These are phyloP conservation scores for Entomortierella beljakovae DNA, from an alignment of 192 early-diverging fungal species.

Conservation along the genomic window DNA sequence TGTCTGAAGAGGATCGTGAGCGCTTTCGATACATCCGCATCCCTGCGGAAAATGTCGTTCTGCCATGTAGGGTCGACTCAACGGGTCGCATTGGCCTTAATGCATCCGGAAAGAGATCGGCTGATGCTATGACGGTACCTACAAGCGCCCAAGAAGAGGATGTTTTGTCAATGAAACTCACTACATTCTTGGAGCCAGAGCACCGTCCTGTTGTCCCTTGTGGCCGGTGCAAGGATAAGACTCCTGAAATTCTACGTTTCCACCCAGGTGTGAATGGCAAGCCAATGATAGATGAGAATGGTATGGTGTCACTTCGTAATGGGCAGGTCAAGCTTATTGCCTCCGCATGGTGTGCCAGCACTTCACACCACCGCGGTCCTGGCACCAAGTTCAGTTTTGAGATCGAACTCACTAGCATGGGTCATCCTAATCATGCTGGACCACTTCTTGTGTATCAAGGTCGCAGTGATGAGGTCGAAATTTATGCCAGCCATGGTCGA, in stretches of 20 bases:
- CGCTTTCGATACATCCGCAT: slow-evolving; percentile 47
- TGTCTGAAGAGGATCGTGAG: slow-evolving; percentile 35
- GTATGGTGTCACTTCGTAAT: slow-evolving; percentile 48
- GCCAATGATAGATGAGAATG: slow-evolving; percentile 55
- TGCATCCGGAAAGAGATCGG: slow-evolving; percentile 40
- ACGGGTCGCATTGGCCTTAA: slow-evolving; percentile 32
- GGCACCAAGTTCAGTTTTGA: slow-evolving; percentile 55
- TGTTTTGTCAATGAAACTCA: slow-evolving; percentile 43
- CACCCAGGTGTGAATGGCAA: slow-evolving; percentile 53
- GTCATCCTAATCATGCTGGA: slow-evolving; percentile 6
- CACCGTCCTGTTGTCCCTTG: slow-evolving; percentile 49
- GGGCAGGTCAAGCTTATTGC: slow-evolving; percentile 53
- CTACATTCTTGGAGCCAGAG: slow-evolving; percentile 48
- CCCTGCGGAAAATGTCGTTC: slow-evolving; percentile 46
- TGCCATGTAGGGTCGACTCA: slow-evolving; percentile 41
- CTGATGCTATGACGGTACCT: slow-evolving; percentile 33
- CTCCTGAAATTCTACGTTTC: slow-evolving; percentile 47
- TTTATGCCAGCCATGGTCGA: slow-evolving; percentile 52
- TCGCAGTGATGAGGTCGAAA: slow-evolving; percentile 52
- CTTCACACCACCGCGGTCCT: slow-evolving; percentile 52
- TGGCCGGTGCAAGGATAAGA: slow-evolving; percentile 54
- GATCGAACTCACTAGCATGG: slow-evolving; percentile 47
- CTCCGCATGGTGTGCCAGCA: slow-evolving; percentile 51
- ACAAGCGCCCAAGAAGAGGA: slow-evolving; percentile 55
- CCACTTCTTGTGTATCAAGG: slow-evolving; percentile 40